phyloP scores from a whole-genome alignment of 2,329 filamentous ascomycete species.

The Trichoderma sp. region DNA sequence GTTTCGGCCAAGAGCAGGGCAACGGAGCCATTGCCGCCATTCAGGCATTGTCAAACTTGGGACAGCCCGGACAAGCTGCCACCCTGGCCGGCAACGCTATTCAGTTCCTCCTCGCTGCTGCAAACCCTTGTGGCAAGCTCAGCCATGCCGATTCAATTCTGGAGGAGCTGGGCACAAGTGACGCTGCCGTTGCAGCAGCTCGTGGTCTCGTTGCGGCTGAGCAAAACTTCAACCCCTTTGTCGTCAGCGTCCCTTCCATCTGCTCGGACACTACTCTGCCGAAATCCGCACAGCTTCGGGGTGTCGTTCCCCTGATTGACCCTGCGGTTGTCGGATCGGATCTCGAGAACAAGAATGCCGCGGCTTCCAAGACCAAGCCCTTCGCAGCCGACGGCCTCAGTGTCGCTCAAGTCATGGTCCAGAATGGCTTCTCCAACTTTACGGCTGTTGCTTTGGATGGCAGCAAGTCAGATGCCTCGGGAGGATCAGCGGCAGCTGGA shows the following conservation, averaged over 20 bases:
- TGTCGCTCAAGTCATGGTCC: slow-evolving; percentile 5
- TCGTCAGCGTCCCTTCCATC: slow-evolving; percentile 9
- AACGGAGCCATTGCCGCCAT: slow-evolving; percentile 7
- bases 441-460: background rate
- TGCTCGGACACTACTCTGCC: background rate
- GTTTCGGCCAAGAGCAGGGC: slow-evolving; percentile 9
- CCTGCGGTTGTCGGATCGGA: slow-evolving; percentile 7
- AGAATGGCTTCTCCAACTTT: slow-evolving; percentile 14
- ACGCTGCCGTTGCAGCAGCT: slow-evolving; percentile 2
- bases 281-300: background rate
- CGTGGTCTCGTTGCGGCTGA: slow-evolving; percentile 10
- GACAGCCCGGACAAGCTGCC: slow-evolving; percentile 1
- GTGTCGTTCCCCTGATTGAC: slow-evolving; percentile 6
- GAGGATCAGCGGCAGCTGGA: background rate
- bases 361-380: background rate
- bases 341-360: slow-evolving; percentile 6
- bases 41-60: background rate
- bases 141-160: background rate
- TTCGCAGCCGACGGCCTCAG: slow-evolving; percentile 2
- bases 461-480: background rate
- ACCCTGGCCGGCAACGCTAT: background rate
- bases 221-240: slow-evolving; percentile 16
- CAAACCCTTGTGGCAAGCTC: slow-evolving; percentile 12
- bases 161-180: background rate
- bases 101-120: slow-evolving; percentile 6